These are phyloP conservation scores for Huntiella abstrusa DNA, from an alignment of 2,329 filamentous ascomycete genomes.

Conservation along the genomic window DNA sequence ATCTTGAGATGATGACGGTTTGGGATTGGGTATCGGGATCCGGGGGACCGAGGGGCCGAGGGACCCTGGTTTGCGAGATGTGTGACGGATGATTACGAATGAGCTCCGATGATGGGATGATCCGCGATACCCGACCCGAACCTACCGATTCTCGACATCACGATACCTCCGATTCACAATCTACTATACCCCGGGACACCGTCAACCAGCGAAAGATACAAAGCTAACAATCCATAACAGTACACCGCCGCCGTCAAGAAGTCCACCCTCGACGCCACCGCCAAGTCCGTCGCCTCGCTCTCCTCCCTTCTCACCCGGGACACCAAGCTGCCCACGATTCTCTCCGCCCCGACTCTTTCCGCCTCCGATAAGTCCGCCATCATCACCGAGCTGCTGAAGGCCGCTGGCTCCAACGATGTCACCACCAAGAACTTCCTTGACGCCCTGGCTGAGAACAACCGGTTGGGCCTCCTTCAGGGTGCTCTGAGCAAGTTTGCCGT, in stretches of 20 bases:
- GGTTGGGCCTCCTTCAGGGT: slow-evolving; percentile 61
- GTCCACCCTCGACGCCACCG: slow-evolving; percentile 64
- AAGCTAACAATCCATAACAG: slow-evolving; percentile 30
- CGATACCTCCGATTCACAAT: too few relatives aligned
- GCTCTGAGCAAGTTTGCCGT: slow-evolving; percentile 73
- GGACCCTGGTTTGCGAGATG: neutral
- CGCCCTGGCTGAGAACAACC: slow-evolving; percentile 91
- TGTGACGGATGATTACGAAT: neutral
- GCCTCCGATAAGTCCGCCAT: slow-evolving; percentile 68
- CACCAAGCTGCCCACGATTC: slow-evolving; percentile 56
- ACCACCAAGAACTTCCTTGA: slow-evolving; percentile 87
- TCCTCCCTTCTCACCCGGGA: slow-evolving; percentile 60
- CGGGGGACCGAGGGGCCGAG: too few relatives aligned
- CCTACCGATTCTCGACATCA: too few relatives aligned
- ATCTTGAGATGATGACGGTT: neutral
- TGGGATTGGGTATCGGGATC: too few relatives aligned
- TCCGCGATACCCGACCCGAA: neutral
- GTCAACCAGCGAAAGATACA: neutral
- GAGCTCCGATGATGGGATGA: neutral
- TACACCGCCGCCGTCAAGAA: slow-evolving; percentile 92
- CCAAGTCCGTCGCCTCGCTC: slow-evolving; percentile 60
- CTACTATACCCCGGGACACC: neutral
- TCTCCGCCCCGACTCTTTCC: slow-evolving; percentile 63
- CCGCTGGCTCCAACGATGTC: slow-evolving; percentile 52
- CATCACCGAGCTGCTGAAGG: slow-evolving; percentile 73